Percentiles rank a stretch among this genome's conserved stretches.
phyloP scores from a whole-genome alignment of 2,329 filamentous ascomycete genomes.

The Colletotrichum shisoi region DNA sequence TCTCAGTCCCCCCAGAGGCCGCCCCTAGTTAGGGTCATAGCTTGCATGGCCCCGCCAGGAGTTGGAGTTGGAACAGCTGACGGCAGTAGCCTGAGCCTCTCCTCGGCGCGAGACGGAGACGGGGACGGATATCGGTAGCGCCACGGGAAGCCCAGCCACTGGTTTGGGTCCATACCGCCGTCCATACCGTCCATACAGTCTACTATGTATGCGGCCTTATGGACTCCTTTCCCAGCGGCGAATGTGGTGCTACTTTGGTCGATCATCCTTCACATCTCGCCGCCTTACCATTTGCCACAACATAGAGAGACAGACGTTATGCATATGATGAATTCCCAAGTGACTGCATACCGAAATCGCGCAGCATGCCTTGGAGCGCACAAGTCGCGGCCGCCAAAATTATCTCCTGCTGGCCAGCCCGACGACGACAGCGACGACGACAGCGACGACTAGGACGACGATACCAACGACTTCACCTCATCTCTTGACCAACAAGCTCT shows the following conservation, averaged over 20 bases:
- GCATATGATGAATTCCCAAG: not conserved
- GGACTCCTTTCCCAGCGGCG: not conserved
- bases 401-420: not conserved
- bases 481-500: not conserved
- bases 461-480: not conserved
- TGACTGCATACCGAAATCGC: not conserved
- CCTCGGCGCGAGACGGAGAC: slow-evolving; percentile 3
- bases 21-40: not conserved
- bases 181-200: too few relatives aligned
- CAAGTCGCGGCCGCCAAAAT: not conserved
- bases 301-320: not conserved
- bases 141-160: slow-evolving; percentile 1
- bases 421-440: not conserved
- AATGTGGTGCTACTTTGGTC: not conserved
- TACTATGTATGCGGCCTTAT: too few relatives aligned
- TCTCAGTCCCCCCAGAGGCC: slow-evolving; percentile 4
- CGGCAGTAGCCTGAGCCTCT: slow-evolving; percentile 8
- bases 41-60: slow-evolving; percentile 17
- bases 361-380: not conserved
- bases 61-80: slow-evolving; percentile 4
- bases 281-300: not conserved
- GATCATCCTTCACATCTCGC: not conserved
- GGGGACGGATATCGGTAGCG: not conserved
- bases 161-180: not conserved
- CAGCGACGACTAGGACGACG: not conserved